Evolutionary conservation across 768 basidiomycete genomes (phyloP).

Genomic region (Suillus clintonianus): DNA sequence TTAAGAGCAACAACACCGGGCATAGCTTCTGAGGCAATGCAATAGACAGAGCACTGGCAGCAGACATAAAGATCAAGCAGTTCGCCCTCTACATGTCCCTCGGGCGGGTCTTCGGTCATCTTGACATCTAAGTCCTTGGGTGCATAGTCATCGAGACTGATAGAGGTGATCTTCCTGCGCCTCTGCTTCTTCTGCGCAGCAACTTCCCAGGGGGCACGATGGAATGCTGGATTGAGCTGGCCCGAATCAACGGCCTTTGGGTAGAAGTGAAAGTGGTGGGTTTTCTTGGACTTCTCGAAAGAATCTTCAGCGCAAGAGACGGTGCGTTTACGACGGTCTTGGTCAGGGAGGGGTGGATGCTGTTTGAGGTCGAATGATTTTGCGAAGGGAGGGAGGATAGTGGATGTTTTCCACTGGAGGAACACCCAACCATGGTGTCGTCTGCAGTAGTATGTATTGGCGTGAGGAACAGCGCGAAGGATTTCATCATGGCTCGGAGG

Average conservation of each 20-base stretch:
- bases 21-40: conserved; percentile 67
- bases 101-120: conserved; percentile 35
- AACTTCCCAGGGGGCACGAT: conserved; percentile 62
- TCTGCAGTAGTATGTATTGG: conserved; percentile 81
- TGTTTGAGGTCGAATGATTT: conserved; percentile 47
- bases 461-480: conserved; percentile 73
- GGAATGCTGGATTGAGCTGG: conserved; percentile 63
- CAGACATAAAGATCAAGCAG: conserved; percentile 80
- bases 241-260: conserved; percentile 68
- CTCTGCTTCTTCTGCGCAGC: conserved; percentile 51
- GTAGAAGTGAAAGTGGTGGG: conserved; percentile 84
- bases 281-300: conserved; percentile 52
- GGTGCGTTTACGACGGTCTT: conserved; percentile 47
- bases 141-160: conserved; percentile 32
- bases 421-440: conserved; percentile 85
- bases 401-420: conserved; percentile 66
- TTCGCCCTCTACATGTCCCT: conserved; percentile 45
- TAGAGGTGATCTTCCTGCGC: conserved; percentile 50
- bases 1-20: conserved; percentile 71
- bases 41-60: conserved; percentile 80
- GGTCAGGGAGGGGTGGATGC: conserved; percentile 55
- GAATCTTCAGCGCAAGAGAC: conserved; percentile 57
- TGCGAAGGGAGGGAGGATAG: conserved; percentile 61
- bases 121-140: conserved; percentile 27
- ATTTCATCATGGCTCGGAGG: conserved; percentile 64